phyloP scores from a whole-genome alignment of 2,329 filamentous ascomycete genomes.

The Ophiognomonia clavigignenti-juglandacearum region DNA sequence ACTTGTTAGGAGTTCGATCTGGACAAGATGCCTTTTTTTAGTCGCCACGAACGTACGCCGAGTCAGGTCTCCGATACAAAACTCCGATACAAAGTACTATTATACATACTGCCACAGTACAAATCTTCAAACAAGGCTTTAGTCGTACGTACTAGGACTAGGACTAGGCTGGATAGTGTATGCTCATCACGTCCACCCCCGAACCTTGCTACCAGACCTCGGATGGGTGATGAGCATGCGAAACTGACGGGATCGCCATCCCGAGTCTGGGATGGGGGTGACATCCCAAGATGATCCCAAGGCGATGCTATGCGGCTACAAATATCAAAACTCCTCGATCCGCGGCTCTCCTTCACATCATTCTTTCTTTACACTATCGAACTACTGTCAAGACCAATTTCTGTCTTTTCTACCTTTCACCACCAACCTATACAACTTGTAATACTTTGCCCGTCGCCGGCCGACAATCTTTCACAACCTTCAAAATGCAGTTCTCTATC shows the following conservation, averaged over 20 bases:
- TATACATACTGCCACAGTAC: too few species aligned
- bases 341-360: background rate
- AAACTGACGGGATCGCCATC: slow-evolving; percentile 12
- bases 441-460: slow-evolving; percentile 44
- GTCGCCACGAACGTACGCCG: too few species aligned
- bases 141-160: too few species aligned
- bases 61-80: too few species aligned
- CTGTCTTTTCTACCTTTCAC: slow-evolving; percentile 22
- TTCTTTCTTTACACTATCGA: slow-evolving; percentile 8
- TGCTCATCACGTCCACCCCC: too few species aligned
- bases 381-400: slow-evolving; percentile 9
- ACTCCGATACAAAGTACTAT: too few species aligned
- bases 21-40: too few species aligned
- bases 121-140: too few species aligned
- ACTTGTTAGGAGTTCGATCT: too few species aligned
- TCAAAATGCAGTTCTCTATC: slow-evolving; percentile 46
- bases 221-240: slow-evolving; percentile 11
- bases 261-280: slow-evolving; percentile 13
- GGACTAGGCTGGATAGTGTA: too few species aligned
- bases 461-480: slow-evolving; percentile 33
- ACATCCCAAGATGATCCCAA: too few species aligned
- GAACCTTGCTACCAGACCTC: slow-evolving; percentile 1
- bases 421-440: slow-evolving; percentile 21
- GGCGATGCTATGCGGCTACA: slow-evolving; percentile 14
- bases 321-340: slow-evolving; percentile 17